Base-by-base conservation (phyloP, 148 eudicot species). In the Diospyros kaki region DNA sequence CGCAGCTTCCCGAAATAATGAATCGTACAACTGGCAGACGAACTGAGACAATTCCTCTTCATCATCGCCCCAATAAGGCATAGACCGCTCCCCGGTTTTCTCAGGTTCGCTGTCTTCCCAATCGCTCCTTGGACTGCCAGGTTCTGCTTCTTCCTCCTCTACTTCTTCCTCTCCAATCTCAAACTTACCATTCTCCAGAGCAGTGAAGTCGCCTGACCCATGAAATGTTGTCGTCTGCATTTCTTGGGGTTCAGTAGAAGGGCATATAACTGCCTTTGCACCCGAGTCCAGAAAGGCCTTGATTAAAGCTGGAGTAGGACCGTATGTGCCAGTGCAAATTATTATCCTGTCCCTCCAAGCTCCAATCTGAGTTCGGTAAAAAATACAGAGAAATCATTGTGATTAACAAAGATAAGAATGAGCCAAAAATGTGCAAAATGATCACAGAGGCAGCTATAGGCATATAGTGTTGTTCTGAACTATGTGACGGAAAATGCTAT, bases 61-160 rank as follows among this genome's bases (percentile, higher is more conserved):
- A 72, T 92, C 97, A 62, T 85, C 90, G 58, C 92, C 97, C 92
- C 90, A 90, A 71, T 84, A 87, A 18, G 75, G 74, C 69, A 54
- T 76, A 4, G 89, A 75, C 12, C 76, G 76, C 52, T 92, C 97
- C 50, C 82, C 83, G 66, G 11, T 80, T 81, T 77, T 89, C 76
- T 95, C 99, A 11, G 82, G 76, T 71, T 92, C 99, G 43, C 89
- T 89, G 66, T 95, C 98, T 80, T 95, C 99, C 99, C 99, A 95
- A 66, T 95, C 99, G 48, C 99, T 95, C 61, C 70, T 72, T 44
- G 97, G 96, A 77, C 96, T 92, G 53, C 67, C 67, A 66, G 94
- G 91, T 70, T 88, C 94, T 5, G 68, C 67, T 38, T 89, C 91
- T 6, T 88, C 97, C 2, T 92, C 96, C 38, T 91, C 98, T 78